Evolutionary conservation across 805 yeast species (phyloP).

Genomic region (Candida namnaoensis): DNA sequence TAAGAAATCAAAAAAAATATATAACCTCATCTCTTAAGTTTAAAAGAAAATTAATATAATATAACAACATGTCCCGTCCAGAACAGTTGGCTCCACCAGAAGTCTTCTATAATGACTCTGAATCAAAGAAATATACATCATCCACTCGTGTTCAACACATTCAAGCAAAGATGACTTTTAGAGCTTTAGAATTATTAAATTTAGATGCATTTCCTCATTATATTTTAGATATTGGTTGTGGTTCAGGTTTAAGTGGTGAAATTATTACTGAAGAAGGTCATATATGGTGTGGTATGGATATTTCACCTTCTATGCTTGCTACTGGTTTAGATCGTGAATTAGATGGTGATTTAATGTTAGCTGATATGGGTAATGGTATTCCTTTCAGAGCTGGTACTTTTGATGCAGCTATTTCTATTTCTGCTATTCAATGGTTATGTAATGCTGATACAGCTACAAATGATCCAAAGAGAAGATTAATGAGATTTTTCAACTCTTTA

Average conservation of each 20-base stretch:
- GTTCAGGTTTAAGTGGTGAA: conserved; percentile 94
- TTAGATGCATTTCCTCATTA: conserved; percentile 57
- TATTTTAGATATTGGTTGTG: conserved; percentile 91
- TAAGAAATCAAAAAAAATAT: too few species aligned
- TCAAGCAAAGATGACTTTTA: conserved; percentile 93
- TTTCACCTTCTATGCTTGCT: conserved; percentile 92
- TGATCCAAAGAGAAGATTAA: conserved; percentile 77
- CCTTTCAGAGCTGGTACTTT: conserved; percentile 95
- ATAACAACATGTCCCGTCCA: conserved; percentile 74
- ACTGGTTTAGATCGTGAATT: conserved; percentile 87
- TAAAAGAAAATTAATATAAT: not conserved
- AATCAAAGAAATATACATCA: conserved; percentile 82
- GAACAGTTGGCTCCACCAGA: conserved; percentile 97
- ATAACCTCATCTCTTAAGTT: too few species aligned
- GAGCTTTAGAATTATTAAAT: conserved; percentile 84
- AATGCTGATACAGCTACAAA: conserved; percentile 81
- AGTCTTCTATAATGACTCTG: conserved; percentile 84
- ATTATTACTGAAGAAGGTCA: conserved; percentile 91
- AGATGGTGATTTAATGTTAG: conserved; percentile 86
- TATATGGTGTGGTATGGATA: conserved; percentile 94
- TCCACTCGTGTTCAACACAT: conserved; percentile 97
- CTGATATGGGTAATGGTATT: conserved; percentile 89
- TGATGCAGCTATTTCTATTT: conserved; percentile 92
- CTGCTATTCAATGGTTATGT: conserved; percentile 97
- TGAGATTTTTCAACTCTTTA: conserved; percentile 79